Percentiles rank a stretch among this genome's conserved stretches.
These are phyloP conservation scores for Prunella vulgaris DNA, from an alignment of 257 asterid species.

Conservation along the genomic window DNA sequence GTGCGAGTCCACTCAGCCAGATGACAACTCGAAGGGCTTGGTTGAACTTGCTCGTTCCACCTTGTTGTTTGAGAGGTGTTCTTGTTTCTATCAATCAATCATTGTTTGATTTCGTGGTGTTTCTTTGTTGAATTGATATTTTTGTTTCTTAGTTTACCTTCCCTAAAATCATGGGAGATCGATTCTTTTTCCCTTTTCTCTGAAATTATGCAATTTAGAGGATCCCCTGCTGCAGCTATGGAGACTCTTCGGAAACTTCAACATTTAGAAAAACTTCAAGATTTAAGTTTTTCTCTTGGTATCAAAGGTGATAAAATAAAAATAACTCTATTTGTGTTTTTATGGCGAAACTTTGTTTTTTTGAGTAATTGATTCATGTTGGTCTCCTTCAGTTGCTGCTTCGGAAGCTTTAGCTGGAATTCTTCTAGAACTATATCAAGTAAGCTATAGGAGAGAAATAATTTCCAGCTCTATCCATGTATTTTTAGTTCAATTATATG, in stretches of 20 bases:
- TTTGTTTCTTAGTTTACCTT: not conserved
- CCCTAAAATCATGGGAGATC: not conserved
- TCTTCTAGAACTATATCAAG: slow-evolving; percentile 56
- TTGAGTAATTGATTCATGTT: slow-evolving; percentile 7
- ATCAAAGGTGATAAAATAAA: slow-evolving; percentile 54
- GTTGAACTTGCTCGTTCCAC: slow-evolving; percentile 80
- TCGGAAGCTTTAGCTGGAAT: slow-evolving; percentile 85
- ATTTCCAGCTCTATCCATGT: not conserved
- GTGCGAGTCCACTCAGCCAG: slow-evolving; percentile 69
- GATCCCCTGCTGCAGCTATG: slow-evolving; percentile 64
- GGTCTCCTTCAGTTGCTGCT: slow-evolving; percentile 76
- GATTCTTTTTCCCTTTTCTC: not conserved
- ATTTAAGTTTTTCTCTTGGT: slow-evolving; percentile 44
- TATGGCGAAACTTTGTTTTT: slow-evolving; percentile 3
- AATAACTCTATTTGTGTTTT: not conserved
- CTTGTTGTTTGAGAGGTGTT: slow-evolving; percentile 65
- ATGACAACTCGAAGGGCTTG: slow-evolving; percentile 70
- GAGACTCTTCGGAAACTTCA: slow-evolving; percentile 58
- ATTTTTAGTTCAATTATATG: not conserved
- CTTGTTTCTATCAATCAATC: not conserved
- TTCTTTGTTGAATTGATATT: not conserved
- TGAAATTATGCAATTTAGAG: slow-evolving; percentile 36
- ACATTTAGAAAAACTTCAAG: slow-evolving; percentile 36
- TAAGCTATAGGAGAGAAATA: slow-evolving; percentile 23
- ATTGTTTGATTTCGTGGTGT: too few relatives aligned